Percentiles rank a stretch among this genome's conserved stretches.
Evolutionary conservation across 345 rosid genomes (phyloP).

Genomic region (Hypericum androsaemum): DNA sequence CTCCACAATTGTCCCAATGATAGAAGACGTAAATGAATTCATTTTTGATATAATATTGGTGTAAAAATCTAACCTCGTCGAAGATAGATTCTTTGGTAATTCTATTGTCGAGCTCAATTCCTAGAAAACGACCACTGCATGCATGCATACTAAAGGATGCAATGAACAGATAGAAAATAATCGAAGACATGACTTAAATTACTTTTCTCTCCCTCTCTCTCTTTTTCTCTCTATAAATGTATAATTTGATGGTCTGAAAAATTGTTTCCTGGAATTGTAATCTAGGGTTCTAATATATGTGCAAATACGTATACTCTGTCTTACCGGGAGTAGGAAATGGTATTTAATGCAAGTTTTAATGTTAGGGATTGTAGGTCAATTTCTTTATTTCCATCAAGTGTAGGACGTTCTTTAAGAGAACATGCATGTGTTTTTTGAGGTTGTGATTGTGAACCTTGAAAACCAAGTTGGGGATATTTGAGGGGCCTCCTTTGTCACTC

Average conservation of each 20-base stretch:
- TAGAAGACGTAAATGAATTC: no score
- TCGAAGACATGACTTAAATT: slow-evolving; percentile 17
- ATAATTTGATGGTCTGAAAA: no score
- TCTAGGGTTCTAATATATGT: slow-evolving; percentile 3
- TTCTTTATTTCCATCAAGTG: slow-evolving; percentile 3
- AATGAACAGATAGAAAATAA: slow-evolving; percentile 17
- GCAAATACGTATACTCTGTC: slow-evolving; percentile 25
- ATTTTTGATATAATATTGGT: no score
- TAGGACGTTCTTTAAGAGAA: slow-evolving; percentile 33
- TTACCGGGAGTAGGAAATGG: slow-evolving; percentile 20
- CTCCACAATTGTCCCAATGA: no score
- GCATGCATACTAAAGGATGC: slow-evolving; percentile 32
- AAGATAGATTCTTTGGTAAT: background rate
- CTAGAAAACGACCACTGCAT: slow-evolving; percentile 37
- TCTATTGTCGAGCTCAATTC: slow-evolving; percentile 7
- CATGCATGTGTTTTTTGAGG: slow-evolving; percentile 40
- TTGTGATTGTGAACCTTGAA: slow-evolving; percentile 23
- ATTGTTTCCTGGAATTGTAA: background rate
- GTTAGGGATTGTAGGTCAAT: background rate
- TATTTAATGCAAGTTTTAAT: slow-evolving; percentile 43
- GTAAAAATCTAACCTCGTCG: slow-evolving; percentile 13
- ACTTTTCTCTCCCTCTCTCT: no score
- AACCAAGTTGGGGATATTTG: slow-evolving; percentile 27
- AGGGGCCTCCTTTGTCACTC: slow-evolving; percentile 29
- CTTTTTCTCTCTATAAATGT: no score